These are phyloP conservation scores for Debaryomyces subglobosus DNA, from an alignment of 1,139 yeast species.

Conservation along the genomic window DNA sequence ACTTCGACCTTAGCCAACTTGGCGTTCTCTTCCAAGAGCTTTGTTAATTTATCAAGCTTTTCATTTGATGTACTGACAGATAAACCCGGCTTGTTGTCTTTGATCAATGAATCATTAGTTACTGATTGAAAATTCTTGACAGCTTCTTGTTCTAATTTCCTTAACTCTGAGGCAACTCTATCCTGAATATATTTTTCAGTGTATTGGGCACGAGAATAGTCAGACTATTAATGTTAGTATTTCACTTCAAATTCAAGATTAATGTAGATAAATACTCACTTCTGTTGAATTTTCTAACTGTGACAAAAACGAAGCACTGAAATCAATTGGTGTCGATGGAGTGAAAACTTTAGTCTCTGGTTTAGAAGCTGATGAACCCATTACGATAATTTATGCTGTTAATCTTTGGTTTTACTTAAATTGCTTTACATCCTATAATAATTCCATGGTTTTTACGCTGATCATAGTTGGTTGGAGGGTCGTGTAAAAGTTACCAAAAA, in stretches of 20 bases:
- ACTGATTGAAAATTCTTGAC: constrained; percentile 56
- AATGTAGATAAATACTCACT: constrained; percentile 30
- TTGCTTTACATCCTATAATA: constrained; percentile 1
- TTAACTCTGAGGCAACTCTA: constrained; percentile 68
- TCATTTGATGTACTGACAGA: constrained; percentile 40
- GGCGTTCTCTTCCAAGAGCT: constrained; percentile 50
- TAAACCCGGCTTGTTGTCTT: constrained; percentile 32
- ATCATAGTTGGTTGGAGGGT: constrained; percentile 6
- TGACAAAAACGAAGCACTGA: constrained; percentile 66
- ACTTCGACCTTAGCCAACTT: constrained; percentile 44
- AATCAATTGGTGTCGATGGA: constrained; percentile 76
- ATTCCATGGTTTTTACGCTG: constrained; percentile 2
- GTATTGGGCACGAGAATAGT: constrained; percentile 79
- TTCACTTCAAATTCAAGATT: neutral
- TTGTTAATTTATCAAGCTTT: constrained; percentile 47
- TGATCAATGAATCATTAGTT: constrained; percentile 44
- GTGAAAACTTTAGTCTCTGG: constrained; percentile 68
- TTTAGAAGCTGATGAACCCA: constrained; percentile 62
- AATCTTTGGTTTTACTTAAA: neutral
- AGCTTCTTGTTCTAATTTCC: constrained; percentile 63
- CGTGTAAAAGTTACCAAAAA: neutral
- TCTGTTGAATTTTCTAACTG: constrained; percentile 76
- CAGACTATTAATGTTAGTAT: constrained; percentile 46
- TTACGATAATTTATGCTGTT: constrained; percentile 17
- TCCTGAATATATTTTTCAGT: constrained; percentile 79